These are phyloP conservation scores for Thermochaetoides dissita DNA, from an alignment of 2,329 filamentous ascomycete genomes.

Conservation along the genomic window DNA sequence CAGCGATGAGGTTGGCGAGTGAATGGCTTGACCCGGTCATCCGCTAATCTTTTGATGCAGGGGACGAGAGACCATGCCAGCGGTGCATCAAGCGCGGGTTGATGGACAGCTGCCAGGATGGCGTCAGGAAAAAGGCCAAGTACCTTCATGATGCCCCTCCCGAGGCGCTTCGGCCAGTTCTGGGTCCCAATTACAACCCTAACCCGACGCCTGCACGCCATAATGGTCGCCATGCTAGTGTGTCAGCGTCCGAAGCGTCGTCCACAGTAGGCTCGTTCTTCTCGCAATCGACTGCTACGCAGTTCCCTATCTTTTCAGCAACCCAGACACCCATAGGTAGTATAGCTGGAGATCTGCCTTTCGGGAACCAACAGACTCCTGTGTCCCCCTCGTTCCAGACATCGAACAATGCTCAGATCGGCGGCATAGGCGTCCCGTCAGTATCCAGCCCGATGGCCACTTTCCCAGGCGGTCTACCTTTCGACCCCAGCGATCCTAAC, in stretches of 20 bases:
- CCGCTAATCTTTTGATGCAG: conserved; percentile 32
- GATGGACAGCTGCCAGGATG: conserved; percentile 84
- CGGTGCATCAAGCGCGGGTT: conserved; percentile 89
- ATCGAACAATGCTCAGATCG: conserved; percentile 33
- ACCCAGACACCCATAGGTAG: conserved; percentile 30
- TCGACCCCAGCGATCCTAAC: conserved; percentile 83
- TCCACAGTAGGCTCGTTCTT: conserved; percentile 31
- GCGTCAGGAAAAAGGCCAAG: conserved; percentile 96
- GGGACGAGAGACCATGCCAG: conserved; percentile 87
- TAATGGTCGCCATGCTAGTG: conserved; percentile 34
- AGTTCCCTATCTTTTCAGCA: conserved; percentile 38
- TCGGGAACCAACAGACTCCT: conserved; percentile 56
- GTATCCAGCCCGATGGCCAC: conserved; percentile 35
- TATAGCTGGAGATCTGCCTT: conserved; percentile 37
- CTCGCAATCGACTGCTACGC: conserved; percentile 29
- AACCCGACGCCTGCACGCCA: conserved; percentile 31
- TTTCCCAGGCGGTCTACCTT: conserved; percentile 45
- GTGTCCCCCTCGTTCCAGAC: conserved; percentile 59
- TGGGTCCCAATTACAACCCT: conserved; percentile 57
- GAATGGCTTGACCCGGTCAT: not conserved
- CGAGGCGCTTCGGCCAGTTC: conserved; percentile 75
- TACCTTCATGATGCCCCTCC: conserved; percentile 93
- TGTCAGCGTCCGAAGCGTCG: conserved; percentile 31
- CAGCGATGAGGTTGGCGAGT: no score
- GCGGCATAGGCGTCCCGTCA: conserved; percentile 34